Evolutionary conservation across 352 stramenopile genomes (phyloP), one percentile per base, ranked within the genome.

Genomic region (Phytophthora uliginosa): DNA sequence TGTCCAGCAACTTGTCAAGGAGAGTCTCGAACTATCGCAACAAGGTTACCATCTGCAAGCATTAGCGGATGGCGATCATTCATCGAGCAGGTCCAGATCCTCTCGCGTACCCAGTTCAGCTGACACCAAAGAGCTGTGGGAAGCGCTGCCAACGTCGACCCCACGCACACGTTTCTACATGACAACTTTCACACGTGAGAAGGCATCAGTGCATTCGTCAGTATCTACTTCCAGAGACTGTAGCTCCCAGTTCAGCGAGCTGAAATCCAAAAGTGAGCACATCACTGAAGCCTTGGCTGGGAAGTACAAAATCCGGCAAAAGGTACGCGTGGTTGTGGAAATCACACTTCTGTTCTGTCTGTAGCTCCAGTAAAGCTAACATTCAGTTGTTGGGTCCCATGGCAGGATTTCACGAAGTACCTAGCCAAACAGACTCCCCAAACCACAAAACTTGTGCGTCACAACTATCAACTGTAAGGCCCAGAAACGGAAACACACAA

Each of bases 21-120:
- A 89, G 22, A 83, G 79, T 20, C 65, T 88, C 13, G 64, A 73
- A 34, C 50, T 86, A 13, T 87, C 83, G 4, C 84, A 92, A 61
- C 72, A 90, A 66, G 84, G 74, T 8, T 88, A 90, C 28, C 79
- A 81, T 31, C 36, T 90, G 9, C 77, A 88, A 73, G 69, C 76
- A 15, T 56, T 90, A 17, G 76, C 67, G 34, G 82, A 89, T 60
- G 50, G 13, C 18, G 51, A 58, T 22, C 22, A 53, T 13, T 60
- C 52, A 15, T 56, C 63, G 24, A 69, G 62, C n/a, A 54, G 53
- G 26, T 73, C 59, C 20, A 64, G 51, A 17, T 74, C 63, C 18
- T 72, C 69, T 42, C 60, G 55, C 40, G 34, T 80, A 15, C 59
- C 63, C 26, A 79, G 67, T 28, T 74, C 60, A 24, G 40, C 48